Percentiles rank a stretch among this genome's conserved stretches.
Conservation (phyloP, 2,329 filamentous ascomycete genomes). For the Microcyclospora pomicola region DNA sequence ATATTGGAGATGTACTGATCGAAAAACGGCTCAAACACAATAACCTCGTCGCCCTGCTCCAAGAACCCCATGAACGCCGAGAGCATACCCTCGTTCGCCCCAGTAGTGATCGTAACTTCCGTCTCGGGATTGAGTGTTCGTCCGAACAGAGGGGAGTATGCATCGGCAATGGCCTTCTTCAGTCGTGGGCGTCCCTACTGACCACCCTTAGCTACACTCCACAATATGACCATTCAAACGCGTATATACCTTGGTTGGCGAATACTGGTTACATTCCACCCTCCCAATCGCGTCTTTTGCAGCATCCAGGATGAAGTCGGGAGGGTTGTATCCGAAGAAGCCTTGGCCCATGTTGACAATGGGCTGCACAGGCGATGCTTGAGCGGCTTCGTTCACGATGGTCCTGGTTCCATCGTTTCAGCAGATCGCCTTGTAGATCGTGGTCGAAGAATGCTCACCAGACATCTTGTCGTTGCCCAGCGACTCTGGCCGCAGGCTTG, state of each 20-base stretch:
- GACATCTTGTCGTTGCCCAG: constrained; percentile 43
- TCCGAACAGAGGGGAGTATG: constrained; percentile 83
- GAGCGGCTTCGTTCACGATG: constrained; percentile 54
- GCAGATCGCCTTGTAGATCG: background rate
- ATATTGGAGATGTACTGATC: constrained; percentile 99
- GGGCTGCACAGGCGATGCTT: constrained; percentile 48
- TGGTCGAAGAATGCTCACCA: constrained; percentile 29
- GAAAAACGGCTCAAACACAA: constrained; percentile 97
- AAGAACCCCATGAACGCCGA: constrained; percentile 97
- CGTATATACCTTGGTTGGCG: constrained; percentile 60
- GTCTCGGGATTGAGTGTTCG: constrained; percentile 71
- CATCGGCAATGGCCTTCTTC: constrained; percentile 82
- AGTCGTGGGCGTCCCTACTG: constrained; percentile 64
- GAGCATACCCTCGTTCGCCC: constrained; percentile 85
- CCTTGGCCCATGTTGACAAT: constrained; percentile 59
- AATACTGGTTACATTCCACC: constrained; percentile 98
- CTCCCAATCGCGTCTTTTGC: constrained; percentile 78
- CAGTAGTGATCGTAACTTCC: constrained; percentile 88
- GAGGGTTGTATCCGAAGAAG: constrained; percentile 90
- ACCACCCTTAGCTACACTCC: constrained; percentile 6
- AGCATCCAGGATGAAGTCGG: constrained; percentile 76
- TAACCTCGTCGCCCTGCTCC: constrained; percentile 88
- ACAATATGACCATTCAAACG: background rate
- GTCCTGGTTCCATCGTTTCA: constrained; percentile 31
- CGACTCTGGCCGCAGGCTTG: constrained; percentile 41